phyloP scores from a whole-genome alignment of 164 flowering plant species.

The Brasenia schreberi region DNA sequence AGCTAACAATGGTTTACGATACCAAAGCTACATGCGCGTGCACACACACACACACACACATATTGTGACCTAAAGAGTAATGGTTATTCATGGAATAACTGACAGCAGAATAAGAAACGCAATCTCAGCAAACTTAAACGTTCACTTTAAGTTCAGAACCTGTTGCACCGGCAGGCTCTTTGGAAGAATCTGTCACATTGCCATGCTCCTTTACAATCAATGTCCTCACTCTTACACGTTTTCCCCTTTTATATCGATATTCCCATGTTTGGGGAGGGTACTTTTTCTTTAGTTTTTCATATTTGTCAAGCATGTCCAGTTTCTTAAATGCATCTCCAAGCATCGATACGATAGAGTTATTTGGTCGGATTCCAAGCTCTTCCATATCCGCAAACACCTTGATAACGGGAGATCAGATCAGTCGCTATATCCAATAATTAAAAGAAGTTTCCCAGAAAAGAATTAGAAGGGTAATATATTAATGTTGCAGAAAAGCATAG shows the following conservation, averaged over 20 bases:
- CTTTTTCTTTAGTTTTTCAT: conserved; percentile 49
- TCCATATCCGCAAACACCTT: conserved; percentile 96
- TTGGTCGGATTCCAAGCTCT: conserved; percentile 72
- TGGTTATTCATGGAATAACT: too few relatives aligned
- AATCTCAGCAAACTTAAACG: background rate
- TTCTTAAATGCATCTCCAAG: conserved; percentile 64
- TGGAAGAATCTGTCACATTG: conserved; percentile 8
- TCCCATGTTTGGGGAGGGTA: conserved; percentile 86
- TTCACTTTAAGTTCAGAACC: background rate
- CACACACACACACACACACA: too few relatives aligned
- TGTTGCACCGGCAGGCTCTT: conserved; percentile 3
- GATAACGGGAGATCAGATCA: background rate
- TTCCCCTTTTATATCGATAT: conserved; percentile 64
- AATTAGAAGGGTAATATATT: too few relatives aligned
- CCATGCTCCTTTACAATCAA: too few relatives aligned
- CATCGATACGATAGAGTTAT: conserved; percentile 41
- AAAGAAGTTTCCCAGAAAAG: too few relatives aligned
- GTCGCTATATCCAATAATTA: too few relatives aligned
- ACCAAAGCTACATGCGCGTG: too few relatives aligned
- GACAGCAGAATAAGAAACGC: too few relatives aligned
- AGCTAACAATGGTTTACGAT: too few relatives aligned
- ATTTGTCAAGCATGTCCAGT: conserved; percentile 75
- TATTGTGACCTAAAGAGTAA: too few relatives aligned
- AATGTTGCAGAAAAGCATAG: too few relatives aligned
- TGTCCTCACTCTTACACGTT: conserved; percentile 43